A percentile compares a stretch with the other conserved stretches of the same genome.
These are phyloP conservation scores for Neurospora sp. DNA, from an alignment of 495 filamentous ascomycete genomes.

Conservation along the genomic window DNA sequence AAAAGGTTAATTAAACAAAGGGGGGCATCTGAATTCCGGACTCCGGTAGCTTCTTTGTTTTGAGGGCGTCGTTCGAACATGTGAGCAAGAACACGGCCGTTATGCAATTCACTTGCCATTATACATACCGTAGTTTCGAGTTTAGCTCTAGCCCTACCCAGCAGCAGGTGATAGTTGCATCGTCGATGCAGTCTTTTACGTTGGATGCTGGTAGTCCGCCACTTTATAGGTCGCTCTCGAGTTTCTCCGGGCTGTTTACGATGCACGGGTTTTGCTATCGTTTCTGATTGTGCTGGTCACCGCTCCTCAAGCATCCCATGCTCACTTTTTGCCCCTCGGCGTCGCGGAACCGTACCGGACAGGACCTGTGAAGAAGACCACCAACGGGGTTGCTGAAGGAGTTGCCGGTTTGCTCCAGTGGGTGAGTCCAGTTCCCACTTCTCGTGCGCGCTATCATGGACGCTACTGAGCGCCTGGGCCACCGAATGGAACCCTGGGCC, in stretches of 20 bases:
- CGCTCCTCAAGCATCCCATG: neutral
- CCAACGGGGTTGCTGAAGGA: neutral
- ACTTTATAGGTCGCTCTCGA: neutral
- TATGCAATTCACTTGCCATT: neutral
- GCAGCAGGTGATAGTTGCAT: neutral
- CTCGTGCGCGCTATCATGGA: neutral
- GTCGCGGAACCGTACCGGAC: neutral
- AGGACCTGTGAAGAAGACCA: neutral
- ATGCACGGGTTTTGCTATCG: neutral
- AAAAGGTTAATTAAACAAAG: neutral
- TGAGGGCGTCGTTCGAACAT: neutral
- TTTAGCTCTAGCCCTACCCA: neutral
- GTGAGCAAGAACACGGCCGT: neutral
- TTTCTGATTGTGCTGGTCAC: neutral
- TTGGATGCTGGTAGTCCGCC: neutral
- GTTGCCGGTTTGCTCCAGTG: neutral
- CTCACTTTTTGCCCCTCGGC: neutral
- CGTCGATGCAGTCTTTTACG: neutral
- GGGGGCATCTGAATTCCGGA: neutral
- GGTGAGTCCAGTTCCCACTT: neutral
- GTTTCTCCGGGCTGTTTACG: neutral
- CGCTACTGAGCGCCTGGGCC: neutral
- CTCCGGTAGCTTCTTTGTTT: neutral
- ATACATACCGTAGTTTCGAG: neutral
- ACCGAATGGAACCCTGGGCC: neutral